These are phyloP conservation scores for Penicillium cinerascens DNA, from an alignment of 495 filamentous ascomycete species.

Conservation along the genomic window DNA sequence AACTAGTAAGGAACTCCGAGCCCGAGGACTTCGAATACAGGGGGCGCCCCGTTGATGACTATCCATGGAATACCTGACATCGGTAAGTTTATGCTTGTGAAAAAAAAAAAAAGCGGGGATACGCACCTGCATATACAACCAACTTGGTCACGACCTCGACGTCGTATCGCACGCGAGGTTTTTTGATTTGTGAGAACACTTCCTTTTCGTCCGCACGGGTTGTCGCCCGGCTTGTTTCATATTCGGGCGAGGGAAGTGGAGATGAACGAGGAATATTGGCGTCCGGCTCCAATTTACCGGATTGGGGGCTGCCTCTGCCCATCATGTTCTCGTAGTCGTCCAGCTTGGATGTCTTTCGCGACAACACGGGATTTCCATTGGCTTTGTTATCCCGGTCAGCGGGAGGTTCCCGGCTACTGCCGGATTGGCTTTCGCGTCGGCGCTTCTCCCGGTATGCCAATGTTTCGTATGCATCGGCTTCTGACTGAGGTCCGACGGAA, in stretches of 20 bases:
- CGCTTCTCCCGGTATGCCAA: conserved; percentile 85
- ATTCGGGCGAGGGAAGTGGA: conserved; percentile 31
- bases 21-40: conserved; percentile 27
- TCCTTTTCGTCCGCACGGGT: conserved; percentile 64
- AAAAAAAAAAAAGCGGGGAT: background rate
- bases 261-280: conserved; percentile 16
- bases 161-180: conserved; percentile 89
- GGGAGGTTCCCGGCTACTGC: conserved; percentile 25
- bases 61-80: conserved; percentile 30
- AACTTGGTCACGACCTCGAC: conserved; percentile 96
- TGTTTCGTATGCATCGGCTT: conserved; percentile 93
- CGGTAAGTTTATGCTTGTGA: background rate
- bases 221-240: conserved; percentile 35
- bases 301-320: conserved; percentile 49
- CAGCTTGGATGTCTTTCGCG: conserved; percentile 40
- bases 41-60: conserved; percentile 31
- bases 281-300: conserved; percentile 24
- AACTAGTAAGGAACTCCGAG: conserved; percentile 29
- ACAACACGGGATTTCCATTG: conserved; percentile 15
- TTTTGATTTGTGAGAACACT: conserved; percentile 79
- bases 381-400: conserved; percentile 18
- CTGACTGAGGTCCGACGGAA: conserved; percentile 90
- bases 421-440: conserved; percentile 67
- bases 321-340: conserved; percentile 69
- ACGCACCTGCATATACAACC: conserved; percentile 87